Evolutionary conservation across 1,284 basidiomycete species (phyloP).

Genomic region (Sphaerobolus stellatus): DNA sequence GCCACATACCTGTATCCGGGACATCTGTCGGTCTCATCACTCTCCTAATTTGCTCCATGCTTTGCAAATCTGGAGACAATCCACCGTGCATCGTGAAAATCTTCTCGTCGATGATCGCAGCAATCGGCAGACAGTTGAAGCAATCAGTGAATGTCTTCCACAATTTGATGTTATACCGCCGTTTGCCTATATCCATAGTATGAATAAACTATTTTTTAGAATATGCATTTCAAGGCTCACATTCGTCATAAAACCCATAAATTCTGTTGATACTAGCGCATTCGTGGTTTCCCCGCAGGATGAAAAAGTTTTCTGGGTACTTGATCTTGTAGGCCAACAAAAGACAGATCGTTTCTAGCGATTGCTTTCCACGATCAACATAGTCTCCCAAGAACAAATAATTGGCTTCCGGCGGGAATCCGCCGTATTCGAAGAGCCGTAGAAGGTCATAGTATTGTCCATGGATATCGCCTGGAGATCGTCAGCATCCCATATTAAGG

Average conservation of each 20-base stretch:
- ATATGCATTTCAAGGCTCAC: constrained; percentile 49
- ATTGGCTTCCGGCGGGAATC: constrained; percentile 94
- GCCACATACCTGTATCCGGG: constrained; percentile 85
- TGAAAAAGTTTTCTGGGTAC: constrained; percentile 98
- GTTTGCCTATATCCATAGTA: constrained; percentile 70
- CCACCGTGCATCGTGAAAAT: constrained; percentile 95
- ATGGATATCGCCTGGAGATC: constrained; percentile 79
- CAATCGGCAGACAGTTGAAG: constrained; percentile 94
- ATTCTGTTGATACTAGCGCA: constrained; percentile 95
- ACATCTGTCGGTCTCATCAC: constrained; percentile 99
- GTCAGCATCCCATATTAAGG: constrained; percentile 4
- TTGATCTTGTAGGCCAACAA: constrained; percentile 96
- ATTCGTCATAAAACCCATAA: constrained; percentile 97
- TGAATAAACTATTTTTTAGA: too few species aligned
- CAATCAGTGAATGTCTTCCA: constrained; percentile 99
- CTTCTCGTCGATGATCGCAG: constrained; percentile 96
- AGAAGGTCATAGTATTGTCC: constrained; percentile 95
- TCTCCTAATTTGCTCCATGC: constrained; percentile 99
- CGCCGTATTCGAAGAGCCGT: constrained; percentile 92
- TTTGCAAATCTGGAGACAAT: constrained; percentile 94
- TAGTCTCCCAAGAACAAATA: constrained; percentile 96
- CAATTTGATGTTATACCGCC: constrained; percentile 96
- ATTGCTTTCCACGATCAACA: constrained; percentile 94
- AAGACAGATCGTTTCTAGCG: constrained; percentile 89
- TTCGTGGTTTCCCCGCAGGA: constrained; percentile 92